A percentile compares a stretch with the other conserved stretches of the same genome.
Evolutionary conservation across 352 stramenopile genomes (phyloP).

Genomic region (Phytopythium cucurbitacearum): DNA sequence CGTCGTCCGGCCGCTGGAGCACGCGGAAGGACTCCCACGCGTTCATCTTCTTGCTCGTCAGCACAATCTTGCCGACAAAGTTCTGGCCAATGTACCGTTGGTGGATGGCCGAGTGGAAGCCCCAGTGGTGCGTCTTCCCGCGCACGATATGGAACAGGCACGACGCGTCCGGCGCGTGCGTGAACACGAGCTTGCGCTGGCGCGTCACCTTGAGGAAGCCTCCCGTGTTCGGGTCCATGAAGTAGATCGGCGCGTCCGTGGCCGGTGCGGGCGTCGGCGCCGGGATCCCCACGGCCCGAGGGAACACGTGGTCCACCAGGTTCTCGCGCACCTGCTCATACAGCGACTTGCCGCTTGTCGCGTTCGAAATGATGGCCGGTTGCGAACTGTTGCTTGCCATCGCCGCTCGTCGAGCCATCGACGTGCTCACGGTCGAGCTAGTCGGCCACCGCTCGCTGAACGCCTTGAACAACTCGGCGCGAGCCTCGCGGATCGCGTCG

Average conservation of each 20-base stretch:
- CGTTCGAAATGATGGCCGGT: slow-evolving; percentile 20
- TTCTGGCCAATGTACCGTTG: slow-evolving; percentile 76
- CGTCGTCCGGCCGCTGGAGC: slow-evolving; percentile 32
- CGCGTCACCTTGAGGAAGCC: slow-evolving; percentile 51
- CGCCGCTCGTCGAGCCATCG: slow-evolving; percentile 9
- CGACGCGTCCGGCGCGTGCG: slow-evolving; percentile 43
- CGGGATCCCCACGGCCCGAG: slow-evolving; percentile 2
- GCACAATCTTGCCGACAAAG: slow-evolving; percentile 55
- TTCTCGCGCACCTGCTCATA: slow-evolving; percentile 63
- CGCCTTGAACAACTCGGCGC: slow-evolving; percentile 35
- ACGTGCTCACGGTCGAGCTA: slow-evolving; percentile 6
- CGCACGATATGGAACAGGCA: slow-evolving; percentile 72
- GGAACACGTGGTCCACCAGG: slow-evolving; percentile 54
- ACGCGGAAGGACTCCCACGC: slow-evolving; percentile 75
- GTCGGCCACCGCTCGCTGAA: slow-evolving; percentile 42
- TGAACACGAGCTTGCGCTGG: slow-evolving; percentile 71
- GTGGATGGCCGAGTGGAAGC: slow-evolving; percentile 56
- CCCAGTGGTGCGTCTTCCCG: slow-evolving; percentile 80
- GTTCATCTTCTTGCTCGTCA: slow-evolving; percentile 60
- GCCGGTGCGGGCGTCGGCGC: neutral
- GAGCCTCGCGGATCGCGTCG: slow-evolving; percentile 23
- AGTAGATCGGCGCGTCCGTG: slow-evolving; percentile 54
- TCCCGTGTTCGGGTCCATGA: slow-evolving; percentile 55
- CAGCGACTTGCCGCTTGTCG: slow-evolving; percentile 47
- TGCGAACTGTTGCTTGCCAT: slow-evolving; percentile 9